Evolutionary conservation across 495 filamentous ascomycete genomes (phyloP), one percentile per base, ranked within the genome.

Genomic region (Hypomontagnella monticulosa): DNA sequence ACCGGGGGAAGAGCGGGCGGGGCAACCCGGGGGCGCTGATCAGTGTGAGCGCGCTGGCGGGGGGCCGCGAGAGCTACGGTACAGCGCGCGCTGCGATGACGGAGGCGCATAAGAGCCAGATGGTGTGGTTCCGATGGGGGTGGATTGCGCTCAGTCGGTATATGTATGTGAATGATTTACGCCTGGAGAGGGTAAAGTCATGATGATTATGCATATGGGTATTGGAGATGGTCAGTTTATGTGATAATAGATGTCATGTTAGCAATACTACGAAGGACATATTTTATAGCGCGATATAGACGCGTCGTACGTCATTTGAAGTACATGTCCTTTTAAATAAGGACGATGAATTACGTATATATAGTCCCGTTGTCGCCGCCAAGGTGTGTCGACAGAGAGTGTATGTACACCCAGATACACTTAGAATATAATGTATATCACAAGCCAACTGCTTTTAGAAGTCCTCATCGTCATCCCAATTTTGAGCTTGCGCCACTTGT

Each of bases 51-150:
- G 84, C 84, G 0, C 51, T 81, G 1, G 64, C 65, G 0, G 76
- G 83, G 79, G 38, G 68, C 55, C 41, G 84, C 81, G 71, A 89
- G 72, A 75, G 88, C 72, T 85, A 78, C 61, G 71, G 65, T 0
- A 69, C 74, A 20, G 95, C 91, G 42, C 88, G 92, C 79, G 80
- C 77, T 42, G 95, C 95, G 14, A 99, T 99, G 95, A 89, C 89
- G 0, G 80, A 82, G 46, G 93, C 88, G 8, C 95, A 99, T 78
- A 80, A 85, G 80, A 97, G 93, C 76, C 95, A 99, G 84, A 99
- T 99, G 95, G 83, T 89, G 36, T 99, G 95, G 95, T 99, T 98
- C 72, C 85, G 95, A 8, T 98, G 92, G 87, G 93, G 93, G 0
- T 99, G 95, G 95, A 96, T 99, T 70, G 82, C 84, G 4, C 67